Evolutionary conservation across 179 eudicot species (phyloP).

Genomic region (Sideroxylon spinosum): DNA sequence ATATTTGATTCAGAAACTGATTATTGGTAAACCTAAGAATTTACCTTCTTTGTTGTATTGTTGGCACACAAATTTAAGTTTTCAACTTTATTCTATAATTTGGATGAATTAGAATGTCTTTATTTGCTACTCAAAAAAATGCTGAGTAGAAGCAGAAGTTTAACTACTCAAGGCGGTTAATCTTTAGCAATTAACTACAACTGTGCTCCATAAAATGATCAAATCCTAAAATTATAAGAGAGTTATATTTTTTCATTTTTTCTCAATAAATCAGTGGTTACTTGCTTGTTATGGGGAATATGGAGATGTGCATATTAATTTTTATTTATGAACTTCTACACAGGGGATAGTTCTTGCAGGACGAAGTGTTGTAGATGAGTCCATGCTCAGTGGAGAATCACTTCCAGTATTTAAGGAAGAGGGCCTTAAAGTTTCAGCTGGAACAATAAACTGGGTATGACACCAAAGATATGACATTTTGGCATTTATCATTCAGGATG

Average conservation of each 20-base stretch:
- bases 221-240: neutral
- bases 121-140: neutral
- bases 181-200: neutral
- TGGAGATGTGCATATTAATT: neutral
- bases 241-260: neutral
- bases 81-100: neutral
- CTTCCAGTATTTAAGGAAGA: conserved; percentile 88
- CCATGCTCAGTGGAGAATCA: conserved; percentile 98
- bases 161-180: neutral
- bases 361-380: conserved; percentile 96
- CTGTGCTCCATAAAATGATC: neutral
- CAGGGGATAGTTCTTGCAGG: conserved; percentile 91
- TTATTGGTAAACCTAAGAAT: conserved; percentile 1
- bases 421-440: conserved; percentile 76
- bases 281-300: neutral
- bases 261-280: neutral
- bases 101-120: neutral
- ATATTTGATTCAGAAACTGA: neutral
- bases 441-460: conserved; percentile 92
- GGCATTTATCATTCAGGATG: neutral
- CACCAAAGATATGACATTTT: neutral
- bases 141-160: neutral
- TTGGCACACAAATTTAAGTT: neutral
- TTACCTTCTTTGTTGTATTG: neutral
- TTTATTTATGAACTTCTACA: conserved; percentile 7